Base-by-base conservation (phyloP, 495 filamentous ascomycete species). In the Aspergillus funiculosus region DNA sequence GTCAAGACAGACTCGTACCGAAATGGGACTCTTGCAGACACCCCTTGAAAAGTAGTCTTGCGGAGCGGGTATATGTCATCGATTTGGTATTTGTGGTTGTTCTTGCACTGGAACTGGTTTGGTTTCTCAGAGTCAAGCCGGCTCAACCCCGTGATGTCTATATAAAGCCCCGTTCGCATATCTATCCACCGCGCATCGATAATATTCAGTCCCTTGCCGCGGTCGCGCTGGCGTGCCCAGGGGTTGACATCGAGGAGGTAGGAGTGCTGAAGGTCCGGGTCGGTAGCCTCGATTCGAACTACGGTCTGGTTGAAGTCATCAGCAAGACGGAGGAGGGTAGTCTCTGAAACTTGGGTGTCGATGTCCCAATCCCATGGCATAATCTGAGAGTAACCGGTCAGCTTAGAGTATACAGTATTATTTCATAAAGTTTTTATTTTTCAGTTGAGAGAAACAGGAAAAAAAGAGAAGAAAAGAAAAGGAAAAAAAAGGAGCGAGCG, bases 161-260 rank as follows among this genome's bases (percentile, higher is more conserved):
- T 83, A 69, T 84, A 94, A 43, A 91, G 68, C 6, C 87, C 88
- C 48, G 80, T 92, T 37, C 66, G 61, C 15, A 76, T 70, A 62
- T 94, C 87, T 50, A 94, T 81, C 85, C 85, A 94, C 14, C 87
- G 71, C 27, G 86, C 87, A 63, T 92, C 88, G 56, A 94, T 94
- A 25, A 92, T 74, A 54, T 94, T 94, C 39, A 69, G 57, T 2
- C 87, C 87, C 50, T 78, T 71, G 10, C 83, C 82, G 22, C 80
- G 69, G 13, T 72, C 70, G 5, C 79, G 64, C 46, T 82, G 71
- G 22, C 66, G 62, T 39, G 76, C 69, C 64, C 80, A 81, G 2
- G 86, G 85, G 58, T 92, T 92, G 13, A 92, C 65, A 53, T 94
- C 88, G 3, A 94, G 73, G 8, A 90, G 67, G 54, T 89, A 94